Evolutionary conservation across 305 asterid genomes (phyloP).

Genomic region (Coffea humblotiana): DNA sequence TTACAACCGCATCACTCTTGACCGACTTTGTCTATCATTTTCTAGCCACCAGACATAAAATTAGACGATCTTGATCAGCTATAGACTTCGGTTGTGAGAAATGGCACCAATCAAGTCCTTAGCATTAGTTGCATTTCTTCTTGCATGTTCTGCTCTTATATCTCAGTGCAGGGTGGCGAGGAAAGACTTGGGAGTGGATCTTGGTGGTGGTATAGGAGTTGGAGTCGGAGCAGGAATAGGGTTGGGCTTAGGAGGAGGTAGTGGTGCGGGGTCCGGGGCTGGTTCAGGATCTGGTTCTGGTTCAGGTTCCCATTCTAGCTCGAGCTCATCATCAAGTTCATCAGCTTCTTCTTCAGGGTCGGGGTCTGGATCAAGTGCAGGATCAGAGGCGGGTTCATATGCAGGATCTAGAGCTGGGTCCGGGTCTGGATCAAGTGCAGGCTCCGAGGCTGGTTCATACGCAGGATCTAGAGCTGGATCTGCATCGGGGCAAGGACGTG

Average conservation of each 20-base stretch:
- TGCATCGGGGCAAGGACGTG: constrained; percentile 20
- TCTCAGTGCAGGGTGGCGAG: constrained; percentile 43
- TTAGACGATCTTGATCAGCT: not conserved
- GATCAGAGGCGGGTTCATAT: constrained; percentile 33
- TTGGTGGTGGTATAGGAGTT: constrained; percentile 38
- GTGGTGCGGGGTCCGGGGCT: constrained; percentile 29
- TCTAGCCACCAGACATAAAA: too few species aligned
- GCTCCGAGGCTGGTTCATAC: constrained; percentile 33
- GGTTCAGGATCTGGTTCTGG: constrained; percentile 26
- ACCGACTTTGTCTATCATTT: not conserved
- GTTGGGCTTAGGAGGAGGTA: constrained; percentile 37
- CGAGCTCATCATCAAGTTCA: constrained; percentile 33
- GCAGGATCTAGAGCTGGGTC: constrained; percentile 36
- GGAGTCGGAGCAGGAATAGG: constrained; percentile 48
- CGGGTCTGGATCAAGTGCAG: constrained; percentile 35
- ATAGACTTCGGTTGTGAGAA: not conserved
- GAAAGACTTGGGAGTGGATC: constrained; percentile 42
- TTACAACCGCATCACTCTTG: not conserved
- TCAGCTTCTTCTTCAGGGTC: constrained; percentile 31
- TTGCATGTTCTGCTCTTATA: constrained; percentile 19
- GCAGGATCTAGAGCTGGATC: constrained; percentile 29
- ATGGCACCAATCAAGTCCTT: constrained; percentile 22
- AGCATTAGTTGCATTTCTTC: constrained; percentile 25
- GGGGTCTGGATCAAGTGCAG: constrained; percentile 37
- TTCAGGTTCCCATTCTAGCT: constrained; percentile 31